Evolutionary conservation across 495 filamentous ascomycete genomes (phyloP), one percentile per base, ranked within the genome.

Genomic region (Cetradonia linearis): DNA sequence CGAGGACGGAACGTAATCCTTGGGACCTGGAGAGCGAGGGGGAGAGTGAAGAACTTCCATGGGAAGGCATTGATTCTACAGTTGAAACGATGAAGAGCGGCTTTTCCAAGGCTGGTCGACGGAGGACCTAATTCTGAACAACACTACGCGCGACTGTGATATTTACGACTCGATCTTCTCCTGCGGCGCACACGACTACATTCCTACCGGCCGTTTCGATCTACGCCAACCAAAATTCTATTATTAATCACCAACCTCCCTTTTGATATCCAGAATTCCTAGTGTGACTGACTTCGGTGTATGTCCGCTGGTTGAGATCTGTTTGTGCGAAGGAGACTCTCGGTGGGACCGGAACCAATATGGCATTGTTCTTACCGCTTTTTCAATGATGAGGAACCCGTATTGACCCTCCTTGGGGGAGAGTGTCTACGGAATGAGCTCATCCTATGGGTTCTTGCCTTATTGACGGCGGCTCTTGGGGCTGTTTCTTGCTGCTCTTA

Each of bases 11-110:
- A 25, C 55, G 62, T 38, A 62, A 59, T 37, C 53, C 62, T 5
- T 66, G 65, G 44, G 63, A 68, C 10, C 56, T 62, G 14, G 61
- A 61, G 30, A 70, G 64, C 27, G 49, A 64, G 52, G 65, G 48
- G 14, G 69, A 66, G 20, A 62, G 63, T 11, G 71, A 68, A 16
- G 60, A 64, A 55, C 62, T 79, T 54, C 77, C 77, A 2, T 80
- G 77, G 77, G 77, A 80, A 63, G 77, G 77, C 18, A 74, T 80
- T 58, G 77, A 80, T 66, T 78, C 75, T 54, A 79, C 77, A 36
- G 67, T 71, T 53, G 76, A 80, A 54, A 66, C 78, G 60, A 77
- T 74, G 9, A 65, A 53, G 33, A 58, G 42, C 23, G 55, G 47
- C 25, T n/a, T 48, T 16, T 38, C 49, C 8, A 55, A n/a, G 10